phyloP scores from a whole-genome alignment of 345 rosid species.

The Erodium maritimum region DNA sequence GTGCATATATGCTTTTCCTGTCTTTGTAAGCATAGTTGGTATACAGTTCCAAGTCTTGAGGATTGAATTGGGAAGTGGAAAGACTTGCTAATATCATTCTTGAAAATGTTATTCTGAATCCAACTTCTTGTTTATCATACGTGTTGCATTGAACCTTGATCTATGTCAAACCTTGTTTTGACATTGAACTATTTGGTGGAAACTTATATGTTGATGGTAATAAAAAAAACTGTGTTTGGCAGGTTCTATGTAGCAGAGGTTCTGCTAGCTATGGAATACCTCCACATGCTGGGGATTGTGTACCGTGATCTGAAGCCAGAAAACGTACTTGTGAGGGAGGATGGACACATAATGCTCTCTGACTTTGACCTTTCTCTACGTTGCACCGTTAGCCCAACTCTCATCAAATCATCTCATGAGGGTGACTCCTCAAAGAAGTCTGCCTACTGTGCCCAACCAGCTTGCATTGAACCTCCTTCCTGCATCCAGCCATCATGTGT shows the following conservation, averaged over 20 bases:
- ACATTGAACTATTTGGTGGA: too few species aligned
- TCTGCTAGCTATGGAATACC: constrained; percentile 54
- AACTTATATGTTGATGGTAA: too few species aligned
- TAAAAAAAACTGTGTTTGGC: constrained; percentile 7
- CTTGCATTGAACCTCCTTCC: constrained; percentile 63
- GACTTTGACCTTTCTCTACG: constrained; percentile 80
- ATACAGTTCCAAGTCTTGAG: too few species aligned
- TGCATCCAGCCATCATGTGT: constrained; percentile 87
- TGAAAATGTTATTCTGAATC: too few species aligned
- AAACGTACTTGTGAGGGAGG: constrained; percentile 66
- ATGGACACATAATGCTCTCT: constrained; percentile 78
- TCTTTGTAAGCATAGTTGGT: too few species aligned
- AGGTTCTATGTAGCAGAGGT: constrained; percentile 78
- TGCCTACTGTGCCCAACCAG: constrained; percentile 67
- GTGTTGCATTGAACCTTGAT: too few species aligned
- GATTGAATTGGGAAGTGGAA: too few species aligned
- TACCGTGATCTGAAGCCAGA: constrained; percentile 81
- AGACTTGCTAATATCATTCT: too few species aligned
- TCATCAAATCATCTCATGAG: constrained; percentile 52
- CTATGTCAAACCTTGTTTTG: too few species aligned
- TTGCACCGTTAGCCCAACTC: constrained; percentile 73
- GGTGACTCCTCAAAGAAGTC: constrained; percentile 66
- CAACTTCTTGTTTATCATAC: too few species aligned
- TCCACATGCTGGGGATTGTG: constrained; percentile 71
- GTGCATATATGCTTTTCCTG: too few species aligned